These are phyloP conservation scores for Anisodus acutangulus DNA, from an alignment of 257 asterid species.

Conservation along the genomic window DNA sequence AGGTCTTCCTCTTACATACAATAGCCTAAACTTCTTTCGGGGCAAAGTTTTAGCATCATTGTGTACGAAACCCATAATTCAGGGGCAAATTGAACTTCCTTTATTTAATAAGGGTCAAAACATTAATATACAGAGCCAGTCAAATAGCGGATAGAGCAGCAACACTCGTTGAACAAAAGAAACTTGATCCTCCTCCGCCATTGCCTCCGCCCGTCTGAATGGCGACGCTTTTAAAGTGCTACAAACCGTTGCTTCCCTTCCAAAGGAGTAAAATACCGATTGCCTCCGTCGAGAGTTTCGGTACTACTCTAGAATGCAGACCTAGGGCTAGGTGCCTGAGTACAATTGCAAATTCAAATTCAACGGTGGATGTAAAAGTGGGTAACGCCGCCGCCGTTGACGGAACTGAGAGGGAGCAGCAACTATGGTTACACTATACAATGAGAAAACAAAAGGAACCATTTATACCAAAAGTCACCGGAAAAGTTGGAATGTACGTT, in stretches of 20 bases:
- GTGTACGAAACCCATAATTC: too few relatives aligned
- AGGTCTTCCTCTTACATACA: too few relatives aligned
- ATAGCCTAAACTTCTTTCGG: too few relatives aligned
- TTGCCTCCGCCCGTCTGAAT: conserved; percentile 33
- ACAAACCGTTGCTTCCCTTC: conserved; percentile 47
- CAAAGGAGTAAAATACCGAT: conserved; percentile 2
- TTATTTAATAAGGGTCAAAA: too few relatives aligned
- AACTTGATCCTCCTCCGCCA: background rate
- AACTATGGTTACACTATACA: conserved; percentile 83
- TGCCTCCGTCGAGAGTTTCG: background rate
- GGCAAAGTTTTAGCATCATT: too few relatives aligned
- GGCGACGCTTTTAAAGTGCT: conserved; percentile 48
- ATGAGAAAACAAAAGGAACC: conserved; percentile 76
- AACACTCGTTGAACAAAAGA: background rate
- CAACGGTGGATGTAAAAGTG: background rate
- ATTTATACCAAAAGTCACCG: conserved; percentile 72
- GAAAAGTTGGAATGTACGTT: conserved; percentile 92
- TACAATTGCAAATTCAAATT: conserved; percentile 26
- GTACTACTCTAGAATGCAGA: conserved; percentile 26
- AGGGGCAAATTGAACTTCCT: too few relatives aligned
- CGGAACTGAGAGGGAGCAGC: conserved; percentile 40
- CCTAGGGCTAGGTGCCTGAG: conserved; percentile 44
- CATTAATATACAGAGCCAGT: too few relatives aligned
- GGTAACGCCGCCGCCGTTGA: background rate
- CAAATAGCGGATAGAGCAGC: background rate